Evolutionary conservation across 2,329 filamentous ascomycete species (phyloP), one percentile per base, ranked within the genome.

Genomic region (Tetracladium maxilliforme): DNA sequence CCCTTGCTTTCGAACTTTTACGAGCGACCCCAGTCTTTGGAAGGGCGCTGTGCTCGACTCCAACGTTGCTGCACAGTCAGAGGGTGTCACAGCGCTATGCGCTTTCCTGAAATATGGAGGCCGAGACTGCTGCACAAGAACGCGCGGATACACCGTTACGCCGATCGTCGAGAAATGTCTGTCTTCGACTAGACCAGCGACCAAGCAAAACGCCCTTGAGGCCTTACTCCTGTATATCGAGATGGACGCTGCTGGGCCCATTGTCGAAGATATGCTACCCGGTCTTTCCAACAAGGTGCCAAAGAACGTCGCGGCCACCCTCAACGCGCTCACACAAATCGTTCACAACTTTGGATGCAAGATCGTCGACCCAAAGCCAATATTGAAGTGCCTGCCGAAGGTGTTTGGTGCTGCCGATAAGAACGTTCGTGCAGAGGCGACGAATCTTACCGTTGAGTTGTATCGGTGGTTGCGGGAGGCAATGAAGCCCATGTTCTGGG

Each of bases 401-500:
- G 77, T 76, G 3, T 98, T 94, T 45, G 83, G 82, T 12, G 90
- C 95, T 47, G 87, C 90, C 16, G 90, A 98, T 61, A 98, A 98
- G 54, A 95, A 95, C 47, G 82, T 98, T 10, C 77, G 90, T 51
- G 84, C 86, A 4, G 90, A 94, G 48, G 84, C 86, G 15, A 90
- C 90, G 23, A 84, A 78, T 39, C 60, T 98, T 29, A 79, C 87
- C 0, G 82, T 94, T 23, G 92, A 98, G 46, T 70, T 98, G 30
- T 98, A 98, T 52, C 66, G 90, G 51, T 98, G 92, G 90, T 62
- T 98, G 17, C 79, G 87, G 37, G 90, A 98, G 35, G 87, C 87
- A 8, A 94, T 98, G 74, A 98, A 98, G 48, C 83, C 87, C 19
- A 77, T 95, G 52, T 95, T 98, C 48, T 98, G 90, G 86, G 72